A percentile compares a stretch with the other conserved stretches of the same genome.
Evolutionary conservation across 805 yeast genomes (phyloP).

Genomic region (Alloascoidea hylecoeti): DNA sequence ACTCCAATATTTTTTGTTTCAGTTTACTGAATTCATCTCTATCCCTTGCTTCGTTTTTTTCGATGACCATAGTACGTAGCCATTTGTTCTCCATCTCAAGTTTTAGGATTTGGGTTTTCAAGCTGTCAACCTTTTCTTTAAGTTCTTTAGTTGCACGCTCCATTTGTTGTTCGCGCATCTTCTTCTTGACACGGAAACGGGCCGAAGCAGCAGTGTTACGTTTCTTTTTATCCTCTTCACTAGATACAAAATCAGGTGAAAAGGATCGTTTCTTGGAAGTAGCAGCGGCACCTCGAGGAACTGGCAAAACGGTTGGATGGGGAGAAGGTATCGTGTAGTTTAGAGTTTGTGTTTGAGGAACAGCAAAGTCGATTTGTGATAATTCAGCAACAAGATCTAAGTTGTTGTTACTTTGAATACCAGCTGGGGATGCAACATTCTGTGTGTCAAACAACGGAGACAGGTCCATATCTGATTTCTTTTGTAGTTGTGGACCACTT

Average conservation of each 20-base stretch:
- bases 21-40: slow-evolving; percentile 12
- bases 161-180: slow-evolving; percentile 44
- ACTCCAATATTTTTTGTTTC: slow-evolving; percentile 23
- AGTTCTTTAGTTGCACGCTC: slow-evolving; percentile 29
- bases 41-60: slow-evolving; percentile 30
- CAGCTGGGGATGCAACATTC: too few relatives aligned
- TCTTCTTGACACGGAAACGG: slow-evolving; percentile 47
- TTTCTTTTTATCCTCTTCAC: slow-evolving; percentile 31
- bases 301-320: slow-evolving; percentile 1
- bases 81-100: slow-evolving; percentile 51
- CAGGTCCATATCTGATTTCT: too few relatives aligned
- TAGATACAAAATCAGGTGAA: neutral
- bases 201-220: slow-evolving; percentile 57
- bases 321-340: slow-evolving; percentile 1
- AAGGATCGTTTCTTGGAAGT: neutral
- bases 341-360: neutral
- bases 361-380: neutral
- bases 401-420: too few relatives aligned
- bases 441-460: too few relatives aligned
- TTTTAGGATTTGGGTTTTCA: slow-evolving; percentile 32
- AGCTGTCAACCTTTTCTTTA: slow-evolving; percentile 27
- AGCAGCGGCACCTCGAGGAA: neutral
- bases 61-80: slow-evolving; percentile 36
- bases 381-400: neutral
- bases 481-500: too few relatives aligned